These are phyloP conservation scores for Primulina eburnea DNA, from an alignment of 257 asterid species.

Conservation along the genomic window DNA sequence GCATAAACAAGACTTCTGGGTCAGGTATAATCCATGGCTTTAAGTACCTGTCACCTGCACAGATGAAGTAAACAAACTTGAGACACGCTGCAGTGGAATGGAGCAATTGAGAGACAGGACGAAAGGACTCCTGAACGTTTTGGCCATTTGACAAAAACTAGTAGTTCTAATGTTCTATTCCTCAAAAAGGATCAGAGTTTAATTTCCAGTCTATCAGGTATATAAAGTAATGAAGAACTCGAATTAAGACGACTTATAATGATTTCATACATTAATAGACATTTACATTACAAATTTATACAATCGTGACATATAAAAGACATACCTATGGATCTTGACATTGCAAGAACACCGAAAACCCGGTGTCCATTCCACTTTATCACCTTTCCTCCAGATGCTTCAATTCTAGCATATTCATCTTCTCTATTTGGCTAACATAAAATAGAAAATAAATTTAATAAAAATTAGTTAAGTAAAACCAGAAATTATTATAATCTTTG, in stretches of 20 bases:
- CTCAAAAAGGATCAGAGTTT: too few relatives aligned
- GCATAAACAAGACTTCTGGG: slow-evolving; percentile 70
- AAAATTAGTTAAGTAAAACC: not conserved
- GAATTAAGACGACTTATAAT: too few relatives aligned
- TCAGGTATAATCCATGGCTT: slow-evolving; percentile 88
- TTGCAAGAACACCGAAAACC: slow-evolving; percentile 88
- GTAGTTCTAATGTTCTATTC: too few relatives aligned
- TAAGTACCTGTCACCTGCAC: slow-evolving; percentile 74
- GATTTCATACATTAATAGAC: too few relatives aligned
- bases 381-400: slow-evolving; percentile 88
- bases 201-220: too few relatives aligned
- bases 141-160: too few relatives aligned
- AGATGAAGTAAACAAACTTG: not conserved
- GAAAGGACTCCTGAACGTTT: too few relatives aligned
- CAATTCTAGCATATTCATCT: slow-evolving; percentile 84
- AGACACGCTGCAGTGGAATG: not conserved
- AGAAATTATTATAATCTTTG: not conserved
- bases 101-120: not conserved
- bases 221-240: too few relatives aligned
- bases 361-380: slow-evolving; percentile 91
- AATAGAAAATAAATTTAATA: slow-evolving; percentile 10
- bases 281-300: not conserved
- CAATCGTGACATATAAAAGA: slow-evolving; percentile 1
- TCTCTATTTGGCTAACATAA: slow-evolving; percentile 64
- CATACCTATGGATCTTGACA: slow-evolving; percentile 91